Conservation (phyloP, 208 protist genomes). For the Angomonas deanei region DNA sequence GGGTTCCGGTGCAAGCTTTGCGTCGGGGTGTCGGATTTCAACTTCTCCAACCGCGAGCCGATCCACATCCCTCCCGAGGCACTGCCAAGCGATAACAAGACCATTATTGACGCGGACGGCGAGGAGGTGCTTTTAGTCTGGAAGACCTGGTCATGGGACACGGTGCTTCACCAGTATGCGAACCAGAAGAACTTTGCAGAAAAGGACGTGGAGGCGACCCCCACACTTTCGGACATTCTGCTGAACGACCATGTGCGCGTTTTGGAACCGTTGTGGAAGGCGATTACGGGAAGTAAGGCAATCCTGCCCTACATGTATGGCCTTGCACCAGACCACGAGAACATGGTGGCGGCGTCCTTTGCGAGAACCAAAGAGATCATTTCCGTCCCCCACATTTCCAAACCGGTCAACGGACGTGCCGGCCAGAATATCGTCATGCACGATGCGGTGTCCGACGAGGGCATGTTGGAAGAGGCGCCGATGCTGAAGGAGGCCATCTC, state of each 20-base stretch:
- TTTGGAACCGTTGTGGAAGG: slow-evolving; percentile 80
- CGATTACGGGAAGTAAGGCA: slow-evolving; percentile 70
- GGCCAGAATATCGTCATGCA: slow-evolving; percentile 77
- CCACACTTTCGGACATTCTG: slow-evolving; percentile 65
- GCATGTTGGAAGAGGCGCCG: slow-evolving; percentile 20
- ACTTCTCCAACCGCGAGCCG: slow-evolving; percentile 13
- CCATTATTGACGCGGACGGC: slow-evolving; percentile 58
- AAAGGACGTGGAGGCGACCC: slow-evolving; percentile 5
- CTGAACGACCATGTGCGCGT: slow-evolving; percentile 67
- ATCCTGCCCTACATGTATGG: slow-evolving; percentile 72
- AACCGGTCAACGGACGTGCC: slow-evolving; percentile 71
- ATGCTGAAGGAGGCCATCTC: slow-evolving; percentile 15
- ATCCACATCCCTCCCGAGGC: slow-evolving; percentile 10
- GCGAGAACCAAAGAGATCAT: slow-evolving; percentile 48
- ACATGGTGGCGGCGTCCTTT: slow-evolving; percentile 66
- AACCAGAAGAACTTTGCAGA: slow-evolving; percentile 11
- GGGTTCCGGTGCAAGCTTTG: slow-evolving; percentile 69
- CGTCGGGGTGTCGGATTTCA: slow-evolving; percentile 48
- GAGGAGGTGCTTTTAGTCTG: slow-evolving; percentile 74
- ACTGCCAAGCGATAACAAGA: slow-evolving; percentile 22
- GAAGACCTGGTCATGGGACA: slow-evolving; percentile 88
- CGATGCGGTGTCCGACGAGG: slow-evolving; percentile 41
- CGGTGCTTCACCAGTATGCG: slow-evolving; percentile 58
- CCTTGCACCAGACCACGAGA: slow-evolving; percentile 44
- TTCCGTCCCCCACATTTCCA: slow-evolving; percentile 50